Percentiles rank a stretch among this genome's conserved stretches.
phyloP scores from a whole-genome alignment of 2,329 filamentous ascomycete species.

The Sporothrix dimorphospora region DNA sequence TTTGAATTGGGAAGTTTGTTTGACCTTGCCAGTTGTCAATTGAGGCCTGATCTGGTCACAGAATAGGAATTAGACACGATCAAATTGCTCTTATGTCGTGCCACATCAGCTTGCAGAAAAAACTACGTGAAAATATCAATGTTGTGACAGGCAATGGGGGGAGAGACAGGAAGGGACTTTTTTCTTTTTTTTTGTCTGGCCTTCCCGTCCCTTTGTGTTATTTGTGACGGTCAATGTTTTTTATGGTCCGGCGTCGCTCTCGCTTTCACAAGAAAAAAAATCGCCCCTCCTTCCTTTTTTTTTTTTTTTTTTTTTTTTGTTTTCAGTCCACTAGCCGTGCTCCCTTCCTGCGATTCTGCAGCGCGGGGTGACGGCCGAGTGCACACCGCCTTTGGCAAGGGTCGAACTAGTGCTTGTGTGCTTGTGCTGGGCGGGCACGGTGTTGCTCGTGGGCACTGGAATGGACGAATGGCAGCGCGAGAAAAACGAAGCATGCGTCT shows the following conservation, averaged over 20 bases:
- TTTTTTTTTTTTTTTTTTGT: slow-evolving; percentile 22
- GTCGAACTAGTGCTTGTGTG: neutral
- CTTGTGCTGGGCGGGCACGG: neutral
- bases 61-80: neutral
- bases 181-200: too few relatives aligned
- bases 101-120: neutral
- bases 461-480: neutral
- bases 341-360: slow-evolving; percentile 19
- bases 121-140: neutral
- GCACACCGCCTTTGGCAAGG: slow-evolving; percentile 28
- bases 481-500: slow-evolving; percentile 20
- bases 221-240: neutral
- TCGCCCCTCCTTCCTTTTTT: slow-evolving; percentile 10
- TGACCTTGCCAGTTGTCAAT: neutral
- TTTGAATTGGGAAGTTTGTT: neutral
- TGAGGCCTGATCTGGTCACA: neutral
- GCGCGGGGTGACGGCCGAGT: slow-evolving; percentile 20
- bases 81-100: slow-evolving; percentile 11
- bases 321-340: neutral
- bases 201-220: neutral
- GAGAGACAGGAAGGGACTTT: neutral
- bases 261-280: slow-evolving; percentile 21
- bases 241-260: neutral
- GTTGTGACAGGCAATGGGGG: neutral
- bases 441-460: neutral